These are phyloP conservation scores for Aspergillus bertholletiae DNA, from an alignment of 495 filamentous ascomycete genomes.

Conservation along the genomic window DNA sequence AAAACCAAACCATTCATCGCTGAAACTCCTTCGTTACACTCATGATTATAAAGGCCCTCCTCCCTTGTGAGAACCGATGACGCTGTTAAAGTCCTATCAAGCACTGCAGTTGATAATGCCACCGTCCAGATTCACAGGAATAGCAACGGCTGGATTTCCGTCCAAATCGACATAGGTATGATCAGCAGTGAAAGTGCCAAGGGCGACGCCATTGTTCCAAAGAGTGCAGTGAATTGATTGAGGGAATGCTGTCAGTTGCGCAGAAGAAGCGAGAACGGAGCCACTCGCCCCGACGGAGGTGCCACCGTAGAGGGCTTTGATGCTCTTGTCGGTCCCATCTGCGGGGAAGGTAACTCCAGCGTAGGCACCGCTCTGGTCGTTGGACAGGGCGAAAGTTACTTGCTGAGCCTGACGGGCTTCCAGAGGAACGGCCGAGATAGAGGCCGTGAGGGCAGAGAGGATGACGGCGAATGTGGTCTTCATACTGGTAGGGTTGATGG, in stretches of 20 bases:
- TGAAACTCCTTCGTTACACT: too few relatives aligned
- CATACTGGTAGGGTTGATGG: slow-evolving; percentile 21
- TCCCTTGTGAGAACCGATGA: too few relatives aligned
- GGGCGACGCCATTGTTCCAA: slow-evolving; percentile 9
- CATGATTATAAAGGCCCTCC: too few relatives aligned
- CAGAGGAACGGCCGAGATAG: slow-evolving; percentile 12
- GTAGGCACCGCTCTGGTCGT: slow-evolving; percentile 23
- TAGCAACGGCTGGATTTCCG: slow-evolving; percentile 14
- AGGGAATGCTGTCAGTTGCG: slow-evolving; percentile 17
- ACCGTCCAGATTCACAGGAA: slow-evolving; percentile 16
- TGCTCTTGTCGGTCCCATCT: slow-evolving; percentile 10
- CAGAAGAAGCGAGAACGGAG: slow-evolving; percentile 15
- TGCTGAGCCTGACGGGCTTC: slow-evolving; percentile 9
- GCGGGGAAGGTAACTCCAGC: slow-evolving; percentile 13
- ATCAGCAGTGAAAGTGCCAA: slow-evolving; percentile 16
- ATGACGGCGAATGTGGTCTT: slow-evolving; percentile 14
- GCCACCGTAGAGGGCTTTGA: slow-evolving; percentile 16
- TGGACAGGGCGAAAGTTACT: slow-evolving; percentile 20
- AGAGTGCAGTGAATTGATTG: slow-evolving; percentile 16
- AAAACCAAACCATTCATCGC: too few relatives aligned
- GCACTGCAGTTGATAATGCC: slow-evolving; percentile 15
- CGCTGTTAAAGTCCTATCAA: too few relatives aligned
- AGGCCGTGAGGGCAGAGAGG: slow-evolving; percentile 13
- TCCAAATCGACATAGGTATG: slow-evolving; percentile 20
- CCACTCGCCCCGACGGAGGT: slow-evolving; percentile 17